Evolutionary conservation across 257 asterid genomes (phyloP).

Genomic region (Solanum bulbocastanum): DNA sequence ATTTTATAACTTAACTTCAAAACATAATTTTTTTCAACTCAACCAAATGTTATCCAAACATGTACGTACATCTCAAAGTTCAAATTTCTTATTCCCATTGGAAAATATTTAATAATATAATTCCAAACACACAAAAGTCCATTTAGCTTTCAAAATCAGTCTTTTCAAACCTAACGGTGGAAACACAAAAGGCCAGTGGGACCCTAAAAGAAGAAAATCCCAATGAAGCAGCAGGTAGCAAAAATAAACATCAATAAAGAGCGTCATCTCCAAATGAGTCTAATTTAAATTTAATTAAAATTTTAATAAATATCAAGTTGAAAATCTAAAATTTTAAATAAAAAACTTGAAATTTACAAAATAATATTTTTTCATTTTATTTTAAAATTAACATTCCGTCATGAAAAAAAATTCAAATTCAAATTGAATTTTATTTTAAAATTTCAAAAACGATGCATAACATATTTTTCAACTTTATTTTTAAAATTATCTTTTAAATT

Average conservation of each 20-base stretch:
- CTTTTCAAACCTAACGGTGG: neutral
- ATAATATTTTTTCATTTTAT: neutral
- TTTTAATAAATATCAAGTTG: rapidly evolving
- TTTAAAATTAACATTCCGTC: neutral
- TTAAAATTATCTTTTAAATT: too few species aligned
- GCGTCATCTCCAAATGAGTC: rapidly evolving
- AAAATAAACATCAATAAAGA: rapidly evolving
- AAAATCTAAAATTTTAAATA: too few species aligned
- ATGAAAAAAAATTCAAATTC: neutral
- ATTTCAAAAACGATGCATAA: too few species aligned
- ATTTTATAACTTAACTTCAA: neutral
- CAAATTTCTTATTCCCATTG: neutral
- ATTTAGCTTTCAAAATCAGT: neutral
- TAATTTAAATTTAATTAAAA: rapidly evolving
- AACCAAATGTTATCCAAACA: neutral
- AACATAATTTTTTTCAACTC: neutral
- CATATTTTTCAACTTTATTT: too few species aligned
- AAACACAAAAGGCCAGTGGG: neutral
- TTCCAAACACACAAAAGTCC: neutral
- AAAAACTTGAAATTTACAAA: neutral
- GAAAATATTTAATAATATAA: neutral
- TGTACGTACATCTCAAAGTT: neutral
- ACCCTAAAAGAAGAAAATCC: neutral
- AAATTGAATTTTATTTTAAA: too few species aligned
- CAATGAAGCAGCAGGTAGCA: neutral